These are phyloP conservation scores for Leccinum incarnatum DNA, from an alignment of 768 basidiomycete species.

Conservation along the genomic window DNA sequence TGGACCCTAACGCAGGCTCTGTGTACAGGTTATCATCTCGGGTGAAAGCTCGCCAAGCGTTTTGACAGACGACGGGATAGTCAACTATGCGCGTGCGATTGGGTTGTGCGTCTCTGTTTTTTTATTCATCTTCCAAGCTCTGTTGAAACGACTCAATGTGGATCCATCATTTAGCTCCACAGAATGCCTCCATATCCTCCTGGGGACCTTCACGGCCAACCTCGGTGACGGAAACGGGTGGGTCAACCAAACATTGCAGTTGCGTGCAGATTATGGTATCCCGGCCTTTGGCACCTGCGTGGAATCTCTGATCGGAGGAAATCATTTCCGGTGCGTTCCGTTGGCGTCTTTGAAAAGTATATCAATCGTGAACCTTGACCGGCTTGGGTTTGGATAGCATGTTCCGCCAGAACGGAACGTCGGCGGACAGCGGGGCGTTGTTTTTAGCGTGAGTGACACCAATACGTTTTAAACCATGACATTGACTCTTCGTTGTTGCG, in stretches of 20 bases:
- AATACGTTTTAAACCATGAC: too few species aligned
- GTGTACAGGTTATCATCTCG: slow-evolving; percentile 57
- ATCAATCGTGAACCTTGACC: neutral
- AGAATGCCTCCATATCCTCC: slow-evolving; percentile 40
- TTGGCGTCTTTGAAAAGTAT: neutral
- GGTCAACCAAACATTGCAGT: slow-evolving; percentile 42
- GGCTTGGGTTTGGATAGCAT: slow-evolving; percentile 29
- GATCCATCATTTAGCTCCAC: slow-evolving; percentile 27
- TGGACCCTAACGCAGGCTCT: neutral
- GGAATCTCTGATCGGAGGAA: slow-evolving; percentile 45
- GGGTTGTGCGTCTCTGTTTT: slow-evolving; percentile 50
- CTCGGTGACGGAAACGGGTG: slow-evolving; percentile 47
- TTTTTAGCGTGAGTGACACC: slow-evolving; percentile 52
- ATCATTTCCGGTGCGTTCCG: slow-evolving; percentile 44
- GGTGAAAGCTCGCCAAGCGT: slow-evolving; percentile 56
- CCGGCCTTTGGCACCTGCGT: slow-evolving; percentile 41
- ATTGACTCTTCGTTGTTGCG: neutral
- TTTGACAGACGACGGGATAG: slow-evolving; percentile 51
- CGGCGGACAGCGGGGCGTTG: slow-evolving; percentile 46
- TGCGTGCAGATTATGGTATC: slow-evolving; percentile 43
- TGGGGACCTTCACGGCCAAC: slow-evolving; percentile 40
- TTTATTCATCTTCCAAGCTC: too few species aligned
- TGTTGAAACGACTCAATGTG: too few species aligned
- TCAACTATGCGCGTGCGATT: slow-evolving; percentile 60
- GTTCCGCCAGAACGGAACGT: slow-evolving; percentile 56